These are phyloP conservation scores for Ogataea wickerhamii DNA, from an alignment of 805 yeast species.

Conservation along the genomic window DNA sequence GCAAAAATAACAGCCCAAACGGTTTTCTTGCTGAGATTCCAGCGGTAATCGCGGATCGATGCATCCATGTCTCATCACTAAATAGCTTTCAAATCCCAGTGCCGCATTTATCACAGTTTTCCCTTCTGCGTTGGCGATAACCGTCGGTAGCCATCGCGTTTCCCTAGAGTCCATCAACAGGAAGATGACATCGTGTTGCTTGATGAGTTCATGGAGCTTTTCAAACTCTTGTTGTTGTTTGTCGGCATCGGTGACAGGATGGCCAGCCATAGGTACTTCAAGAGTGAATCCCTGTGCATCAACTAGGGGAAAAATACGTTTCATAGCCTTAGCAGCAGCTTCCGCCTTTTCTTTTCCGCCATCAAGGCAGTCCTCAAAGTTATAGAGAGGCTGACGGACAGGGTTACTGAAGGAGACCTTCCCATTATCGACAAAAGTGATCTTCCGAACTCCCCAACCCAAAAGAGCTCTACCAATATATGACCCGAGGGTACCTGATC, in stretches of 20 bases:
- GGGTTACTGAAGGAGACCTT: slow-evolving; percentile 90
- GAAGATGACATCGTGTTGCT: slow-evolving; percentile 71
- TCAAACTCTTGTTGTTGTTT: slow-evolving; percentile 51
- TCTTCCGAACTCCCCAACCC: slow-evolving; percentile 91
- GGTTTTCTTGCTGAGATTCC: slow-evolving; percentile 28
- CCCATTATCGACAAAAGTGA: slow-evolving; percentile 89
- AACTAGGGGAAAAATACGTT: slow-evolving; percentile 75
- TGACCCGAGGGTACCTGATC: slow-evolving; percentile 95
- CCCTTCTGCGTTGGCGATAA: slow-evolving; percentile 59
- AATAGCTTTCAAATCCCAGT: slow-evolving; percentile 86
- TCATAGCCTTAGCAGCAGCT: slow-evolving; percentile 71
- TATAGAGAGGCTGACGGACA: slow-evolving; percentile 86
- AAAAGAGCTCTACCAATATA: slow-evolving; percentile 80
- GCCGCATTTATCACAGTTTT: slow-evolving; percentile 91
- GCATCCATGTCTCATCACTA: slow-evolving; percentile 92
- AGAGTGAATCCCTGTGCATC: slow-evolving; percentile 57
- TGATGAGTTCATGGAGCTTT: slow-evolving; percentile 48
- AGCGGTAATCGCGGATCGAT: slow-evolving; percentile 20
- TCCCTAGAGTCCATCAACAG: slow-evolving; percentile 92
- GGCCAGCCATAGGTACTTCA: slow-evolving; percentile 96
- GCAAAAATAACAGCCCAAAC: slow-evolving; percentile 92
- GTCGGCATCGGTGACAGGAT: slow-evolving; percentile 60
- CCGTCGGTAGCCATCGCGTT: slow-evolving; percentile 96
- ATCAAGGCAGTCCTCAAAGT: slow-evolving; percentile 72
- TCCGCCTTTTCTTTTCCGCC: slow-evolving; percentile 77